A percentile compares a stretch with the other conserved stretches of the same genome.
Evolutionary conservation across 2,329 filamentous ascomycete genomes (phyloP).

Genomic region (Parastagonospora avenae): DNA sequence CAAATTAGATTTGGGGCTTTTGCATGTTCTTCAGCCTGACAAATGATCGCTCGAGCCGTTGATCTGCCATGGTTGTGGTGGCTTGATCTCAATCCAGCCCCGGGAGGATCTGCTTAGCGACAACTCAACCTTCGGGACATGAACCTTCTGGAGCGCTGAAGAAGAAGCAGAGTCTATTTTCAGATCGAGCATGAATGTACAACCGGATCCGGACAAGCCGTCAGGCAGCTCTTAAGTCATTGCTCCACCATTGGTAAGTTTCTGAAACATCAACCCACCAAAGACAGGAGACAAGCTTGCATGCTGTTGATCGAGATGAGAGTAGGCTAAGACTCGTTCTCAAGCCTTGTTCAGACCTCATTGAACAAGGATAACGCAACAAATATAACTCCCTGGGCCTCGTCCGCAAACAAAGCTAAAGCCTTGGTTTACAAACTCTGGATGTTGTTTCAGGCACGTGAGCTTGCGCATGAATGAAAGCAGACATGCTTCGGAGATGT

Average conservation of each 20-base stretch:
- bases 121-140: conserved; percentile 35
- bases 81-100: conserved; percentile 18
- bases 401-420: no score
- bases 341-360: no score
- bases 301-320: neutral
- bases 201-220: conserved; percentile 19
- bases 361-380: no score
- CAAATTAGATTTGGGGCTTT: conserved; percentile 35
- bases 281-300: neutral
- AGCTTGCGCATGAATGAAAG: no score
- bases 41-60: conserved; percentile 30
- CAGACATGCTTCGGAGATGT: no score
- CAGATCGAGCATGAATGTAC: conserved; percentile 20
- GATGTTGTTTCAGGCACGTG: no score
- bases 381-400: no score
- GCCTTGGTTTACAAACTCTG: neutral
- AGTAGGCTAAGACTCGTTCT: no score
- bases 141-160: conserved; percentile 27
- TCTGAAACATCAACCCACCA: conserved; percentile 20
- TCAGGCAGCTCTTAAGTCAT: conserved; percentile 10
- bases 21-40: conserved; percentile 37
- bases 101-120: conserved; percentile 24
- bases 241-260: conserved; percentile 15
- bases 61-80: conserved; percentile 23
- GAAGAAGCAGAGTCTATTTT: conserved; percentile 40